Percentiles rank a stretch among this genome's conserved stretches.
Conservation (phyloP, 1,139 yeast genomes). For the Suhomyces coccinellae region DNA sequence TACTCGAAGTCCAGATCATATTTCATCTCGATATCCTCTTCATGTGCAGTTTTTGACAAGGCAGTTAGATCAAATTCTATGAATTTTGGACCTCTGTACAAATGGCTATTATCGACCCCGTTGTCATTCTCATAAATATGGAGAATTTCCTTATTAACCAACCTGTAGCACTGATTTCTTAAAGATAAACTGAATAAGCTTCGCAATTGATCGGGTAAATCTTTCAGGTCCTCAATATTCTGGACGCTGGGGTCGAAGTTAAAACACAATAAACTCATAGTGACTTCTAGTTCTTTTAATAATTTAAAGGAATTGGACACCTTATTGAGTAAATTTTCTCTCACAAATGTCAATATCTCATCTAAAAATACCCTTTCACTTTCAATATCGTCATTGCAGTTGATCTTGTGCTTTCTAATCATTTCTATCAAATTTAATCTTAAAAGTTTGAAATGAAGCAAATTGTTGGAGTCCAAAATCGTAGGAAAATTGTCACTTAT, state of each 20-base stretch:
- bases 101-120: conserved; percentile 16
- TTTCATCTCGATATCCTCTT: conserved; percentile 9
- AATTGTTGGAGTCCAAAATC: conserved; percentile 53
- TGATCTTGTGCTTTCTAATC: conserved; percentile 52
- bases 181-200: conserved; percentile 53
- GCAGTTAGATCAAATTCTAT: conserved; percentile 20
- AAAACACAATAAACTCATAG: conserved; percentile 69
- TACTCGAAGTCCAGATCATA: conserved; percentile 11
- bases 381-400: conserved; percentile 11
- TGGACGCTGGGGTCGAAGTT: conserved; percentile 39
- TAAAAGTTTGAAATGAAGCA: conserved; percentile 62
- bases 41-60: conserved; percentile 10
- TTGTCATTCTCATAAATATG: conserved; percentile 23
- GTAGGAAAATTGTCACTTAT: conserved; percentile 54
- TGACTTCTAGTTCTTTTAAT: conserved; percentile 63
- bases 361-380: conserved; percentile 53
- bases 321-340: conserved; percentile 58
- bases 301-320: conserved; percentile 52
- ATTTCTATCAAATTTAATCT: conserved; percentile 63
- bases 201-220: conserved; percentile 54
- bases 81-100: conserved; percentile 21
- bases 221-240: conserved; percentile 38
- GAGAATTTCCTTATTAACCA: conserved; percentile 55
- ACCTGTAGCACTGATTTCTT: conserved; percentile 56
- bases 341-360: conserved; percentile 58